Evolutionary conservation across 169 alveolate genomes (phyloP), one percentile per base, ranked within the genome.

Genomic region (Eimeria maxima): DNA sequence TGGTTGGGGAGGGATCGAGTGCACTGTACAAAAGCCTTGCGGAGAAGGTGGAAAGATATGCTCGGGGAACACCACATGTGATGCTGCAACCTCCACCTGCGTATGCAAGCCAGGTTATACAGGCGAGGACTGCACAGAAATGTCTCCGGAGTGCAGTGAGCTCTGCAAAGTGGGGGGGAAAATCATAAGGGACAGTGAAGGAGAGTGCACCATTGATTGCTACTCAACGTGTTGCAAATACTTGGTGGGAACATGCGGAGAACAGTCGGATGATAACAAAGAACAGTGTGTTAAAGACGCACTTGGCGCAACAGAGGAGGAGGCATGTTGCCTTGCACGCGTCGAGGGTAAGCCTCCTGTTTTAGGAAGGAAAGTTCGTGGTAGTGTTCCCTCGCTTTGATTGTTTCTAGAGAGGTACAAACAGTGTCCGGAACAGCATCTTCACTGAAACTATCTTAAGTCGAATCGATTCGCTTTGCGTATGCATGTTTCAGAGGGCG

Each of bases 171-270:
- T 53, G 7, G 93, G 93, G 45, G 95, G 88, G 55, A 6, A 63
- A 20, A 50, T 93, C 38, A 33, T 78, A 29, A 10, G 55, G 38
- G 93, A 93, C 38, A 38, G 60, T 33, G 60, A 20, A n/a, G 60
- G 93, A 38, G 57, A 80, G 45, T 84, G 93, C 86, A n/a, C 24
- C n/a, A 33, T 45, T 14, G 96, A 93, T 80, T 93, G 96, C 93
- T 63, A 60, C 45, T 42, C 76, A 18, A 67, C 63, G 4, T 93
- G 96, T 88, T 93, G 96, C 93, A 63, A 78, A 11, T 57, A 42
- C 71, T 20, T 93, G 93, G 45, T 24, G 71, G 87, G 18, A 24
- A 16, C 73, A 4, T 84, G 86, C 84, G 47, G 50, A 24, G 95
- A 67, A 44, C n/a, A 29, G 55, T 13, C 71, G 20, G 78, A 29